phyloP scores from a whole-genome alignment of 2,329 filamentous ascomycete genomes.

The Onygena corvina region DNA sequence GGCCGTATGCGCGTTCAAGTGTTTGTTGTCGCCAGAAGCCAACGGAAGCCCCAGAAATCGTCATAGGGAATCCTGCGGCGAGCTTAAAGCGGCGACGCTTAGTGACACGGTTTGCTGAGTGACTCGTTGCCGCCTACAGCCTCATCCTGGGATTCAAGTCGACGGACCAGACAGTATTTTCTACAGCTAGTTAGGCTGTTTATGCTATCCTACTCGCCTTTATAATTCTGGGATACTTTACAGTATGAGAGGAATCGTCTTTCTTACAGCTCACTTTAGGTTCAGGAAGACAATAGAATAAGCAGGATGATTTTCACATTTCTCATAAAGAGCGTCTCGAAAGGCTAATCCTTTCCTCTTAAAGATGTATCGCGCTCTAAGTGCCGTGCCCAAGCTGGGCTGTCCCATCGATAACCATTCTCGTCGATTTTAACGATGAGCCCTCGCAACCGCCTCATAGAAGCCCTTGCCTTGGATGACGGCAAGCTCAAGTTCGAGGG shows the following conservation, averaged over 20 bases:
- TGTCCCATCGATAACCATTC: not conserved
- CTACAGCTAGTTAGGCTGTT: too few relatives aligned
- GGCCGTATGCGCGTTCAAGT: not conserved
- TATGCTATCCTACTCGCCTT: too few relatives aligned
- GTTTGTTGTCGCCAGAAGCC: not conserved
- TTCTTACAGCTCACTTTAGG: too few relatives aligned
- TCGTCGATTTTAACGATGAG: constrained; percentile 44
- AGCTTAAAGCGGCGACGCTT: not conserved
- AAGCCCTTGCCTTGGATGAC: constrained; percentile 73
- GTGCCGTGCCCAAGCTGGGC: not conserved
- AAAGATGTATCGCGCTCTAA: not conserved
- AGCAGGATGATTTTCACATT: not conserved
- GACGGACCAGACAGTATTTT: not conserved
- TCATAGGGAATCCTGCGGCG: not conserved
- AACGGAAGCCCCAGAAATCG: constrained; percentile 1
- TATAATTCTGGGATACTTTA: too few relatives aligned
- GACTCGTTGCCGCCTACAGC: not conserved
- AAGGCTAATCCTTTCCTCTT: too few relatives aligned
- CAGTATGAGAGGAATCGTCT: too few relatives aligned
- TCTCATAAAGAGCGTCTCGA: not conserved
- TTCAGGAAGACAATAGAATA: too few relatives aligned
- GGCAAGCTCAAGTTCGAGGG: constrained; percentile 67
- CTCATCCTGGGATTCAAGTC: not conserved
- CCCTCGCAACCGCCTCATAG: constrained; percentile 63
- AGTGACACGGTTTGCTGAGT: not conserved